These are phyloP conservation scores for Sclerotinia spermophila DNA, from an alignment of 2,329 filamentous ascomycete genomes.

Conservation along the genomic window DNA sequence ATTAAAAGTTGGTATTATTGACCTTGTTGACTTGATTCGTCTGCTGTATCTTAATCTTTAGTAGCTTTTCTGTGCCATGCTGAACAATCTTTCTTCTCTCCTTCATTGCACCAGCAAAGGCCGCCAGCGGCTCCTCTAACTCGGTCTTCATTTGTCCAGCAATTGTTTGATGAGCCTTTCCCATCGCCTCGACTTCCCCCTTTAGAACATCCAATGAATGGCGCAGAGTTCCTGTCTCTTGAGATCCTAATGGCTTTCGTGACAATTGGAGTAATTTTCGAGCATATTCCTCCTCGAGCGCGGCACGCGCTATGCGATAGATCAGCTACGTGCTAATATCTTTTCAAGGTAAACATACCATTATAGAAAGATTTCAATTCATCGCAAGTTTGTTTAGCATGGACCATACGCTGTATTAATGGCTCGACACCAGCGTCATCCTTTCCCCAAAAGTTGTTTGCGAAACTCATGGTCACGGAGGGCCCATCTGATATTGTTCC, in stretches of 20 bases:
- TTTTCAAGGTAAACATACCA: slow-evolving; percentile 48
- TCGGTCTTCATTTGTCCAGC: slow-evolving; percentile 94
- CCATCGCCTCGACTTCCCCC: slow-evolving; percentile 88
- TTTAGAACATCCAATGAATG: slow-evolving; percentile 82
- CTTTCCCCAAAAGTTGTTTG: slow-evolving; percentile 99
- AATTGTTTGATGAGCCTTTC: slow-evolving; percentile 86
- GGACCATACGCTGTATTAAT: slow-evolving; percentile 89
- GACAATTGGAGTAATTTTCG: slow-evolving; percentile 82
- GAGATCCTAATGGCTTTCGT: slow-evolving; percentile 83
- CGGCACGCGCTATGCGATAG: slow-evolving; percentile 64
- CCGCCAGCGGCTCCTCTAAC: slow-evolving; percentile 85
- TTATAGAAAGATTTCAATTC: slow-evolving; percentile 90
- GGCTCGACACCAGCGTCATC: slow-evolving; percentile 94
- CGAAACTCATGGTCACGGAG: slow-evolving; percentile 52
- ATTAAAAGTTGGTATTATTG: slow-evolving; percentile 27
- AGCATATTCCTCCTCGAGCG: slow-evolving; percentile 95
- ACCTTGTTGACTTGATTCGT: slow-evolving; percentile 90
- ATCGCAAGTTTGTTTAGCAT: slow-evolving; percentile 90
- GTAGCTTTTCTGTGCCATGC: slow-evolving; percentile 84
- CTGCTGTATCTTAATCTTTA: slow-evolving; percentile 91
- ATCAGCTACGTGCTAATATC: not conserved
- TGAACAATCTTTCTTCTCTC: slow-evolving; percentile 96
- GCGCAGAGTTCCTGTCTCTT: slow-evolving; percentile 79
- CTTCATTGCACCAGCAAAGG: slow-evolving; percentile 93
- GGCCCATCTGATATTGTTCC: slow-evolving; percentile 37